Base-by-base conservation (phyloP, 345 rosid genomes). In the Bruguiera sexangula region DNA sequence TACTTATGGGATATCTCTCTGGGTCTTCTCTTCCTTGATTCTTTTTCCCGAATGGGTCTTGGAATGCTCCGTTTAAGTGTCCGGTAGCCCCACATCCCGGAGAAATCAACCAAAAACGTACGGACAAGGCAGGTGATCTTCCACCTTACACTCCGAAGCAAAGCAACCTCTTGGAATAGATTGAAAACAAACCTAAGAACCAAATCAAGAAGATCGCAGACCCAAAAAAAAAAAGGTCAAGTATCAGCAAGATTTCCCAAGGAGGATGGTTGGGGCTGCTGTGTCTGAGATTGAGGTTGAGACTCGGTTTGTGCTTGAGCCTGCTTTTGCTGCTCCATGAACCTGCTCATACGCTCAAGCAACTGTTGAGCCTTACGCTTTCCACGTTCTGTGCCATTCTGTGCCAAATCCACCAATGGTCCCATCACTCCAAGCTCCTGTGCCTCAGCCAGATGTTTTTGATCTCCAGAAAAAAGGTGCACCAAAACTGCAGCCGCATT, bases 361-460 rank as follows among this genome's bases (percentile, higher is more conserved):
- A 92, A 82, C 76, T 88, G 96, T 3, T 85, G 89, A 81, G 99
- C 99, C 80, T 92, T 95, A 56, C 97, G 78, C 77, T 92, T 95
- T 54, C 96, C 99, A 68, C 99, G 81, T 63, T 92, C 93, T 0
- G 99, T 92, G 54, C 99, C 99, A 61, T 84, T 92, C 53, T 83
- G 92, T 16, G 96, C 88, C 81, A 92, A 79, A 78, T 92, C 97
- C 75, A 83, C 60, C 22, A 54, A 54, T n/a, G 58, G 58, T 54
- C 26, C 58, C 58, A 54, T 54, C 58, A 54, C 24, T 20, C 27
- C 22, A 6, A 54, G 58, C 58, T 54, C 58, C 26, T 54, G 21
- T 54, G 43, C 68, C 39, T 50, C 16, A 2, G 58, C 18, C 22
- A 65, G 26, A 65, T 65, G 20, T n/a, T 51, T 20, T 24, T 53